Evolutionary conservation across 1,139 yeast species (phyloP), one percentile per base, ranked within the genome.

Genomic region (Geotrichum armillariae): DNA sequence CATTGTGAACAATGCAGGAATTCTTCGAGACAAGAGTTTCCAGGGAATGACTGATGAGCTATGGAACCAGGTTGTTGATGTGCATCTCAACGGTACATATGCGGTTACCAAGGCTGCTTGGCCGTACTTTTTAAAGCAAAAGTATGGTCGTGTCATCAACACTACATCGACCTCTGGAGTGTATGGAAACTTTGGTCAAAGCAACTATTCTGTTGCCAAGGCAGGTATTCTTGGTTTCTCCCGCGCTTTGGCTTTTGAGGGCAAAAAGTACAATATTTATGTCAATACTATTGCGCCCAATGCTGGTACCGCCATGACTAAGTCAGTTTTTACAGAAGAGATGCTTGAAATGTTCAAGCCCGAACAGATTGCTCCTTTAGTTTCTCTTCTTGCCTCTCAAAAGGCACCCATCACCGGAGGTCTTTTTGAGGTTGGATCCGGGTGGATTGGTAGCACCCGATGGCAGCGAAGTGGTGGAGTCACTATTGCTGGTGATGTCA

Each of bases 251-350:
- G 97, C 98, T 22, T 76, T 86, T 58, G 99, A 93, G 73, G 99
- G 99, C 63, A 81, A 82, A 55, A 89, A 80, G 70, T 67, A 74
- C 65, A 83, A 85, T 66, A 88, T 93, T 61, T 76, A 77, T 65
- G 93, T 83, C 54, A 88, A 91, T 67, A 78, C 82, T 45, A 85
- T 90, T 68, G 98, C 98, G 42, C 99, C 99, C 53, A 96, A 91
- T 67, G 98, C 98, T 40, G 97, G 91, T 66, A 91, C 99, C 46
- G 93, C 95, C 56, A 93, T 93, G 99, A 93, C 98, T 31, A 79
- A 81, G 66, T 85, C 95, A 8, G 80, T 93, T 49, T 88, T 91
- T 73, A 78, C 82, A 49, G 85, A 84, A 55, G 98, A 91, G 69
- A 72, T 79, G 73, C 75, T 77, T 58, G 88, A 88, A 70, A 81